phyloP scores from a whole-genome alignment of 352 stramenopile species.

The Paralagenidium karlingii region DNA sequence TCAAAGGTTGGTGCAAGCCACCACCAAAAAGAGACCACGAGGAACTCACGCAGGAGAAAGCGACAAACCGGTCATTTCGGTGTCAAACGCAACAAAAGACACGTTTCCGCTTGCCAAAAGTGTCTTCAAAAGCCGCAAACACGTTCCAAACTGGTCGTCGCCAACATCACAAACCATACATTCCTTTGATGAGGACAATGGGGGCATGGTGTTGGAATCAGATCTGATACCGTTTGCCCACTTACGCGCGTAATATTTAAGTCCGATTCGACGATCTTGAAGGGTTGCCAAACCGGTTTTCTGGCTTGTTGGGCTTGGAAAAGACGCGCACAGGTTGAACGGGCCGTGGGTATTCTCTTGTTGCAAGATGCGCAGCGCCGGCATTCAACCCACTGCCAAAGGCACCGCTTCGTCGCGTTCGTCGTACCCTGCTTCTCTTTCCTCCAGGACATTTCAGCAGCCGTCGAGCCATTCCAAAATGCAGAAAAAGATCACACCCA shows the following conservation, averaged over 20 bases:
- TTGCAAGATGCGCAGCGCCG: too few species aligned
- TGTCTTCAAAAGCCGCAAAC: background rate
- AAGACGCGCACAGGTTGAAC: too few species aligned
- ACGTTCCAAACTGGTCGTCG: background rate
- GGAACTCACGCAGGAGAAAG: conserved; percentile 2
- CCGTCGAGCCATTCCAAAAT: too few species aligned
- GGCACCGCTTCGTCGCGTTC: too few species aligned
- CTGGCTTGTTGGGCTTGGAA: too few species aligned
- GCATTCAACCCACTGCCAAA: too few species aligned
- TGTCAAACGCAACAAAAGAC: conserved; percentile 65
- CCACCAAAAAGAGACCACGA: conserved; percentile 4
- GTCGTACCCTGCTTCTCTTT: too few species aligned
- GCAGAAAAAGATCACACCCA: too few species aligned
- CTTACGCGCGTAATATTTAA: background rate
- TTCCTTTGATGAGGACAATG: background rate
- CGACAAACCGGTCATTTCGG: conserved; percentile 50
- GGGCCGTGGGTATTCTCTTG: too few species aligned
- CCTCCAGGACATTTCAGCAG: too few species aligned
- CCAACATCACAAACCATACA: background rate
- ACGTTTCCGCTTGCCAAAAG: conserved; percentile 5
- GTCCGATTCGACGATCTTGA: background rate
- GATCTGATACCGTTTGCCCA: background rate
- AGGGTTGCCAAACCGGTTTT: too few species aligned
- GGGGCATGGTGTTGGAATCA: background rate
- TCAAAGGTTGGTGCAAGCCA: conserved; percentile 1